phyloP scores from a whole-genome alignment of 1,284 basidiomycete genomes.

The Schizophyllum amplum region DNA sequence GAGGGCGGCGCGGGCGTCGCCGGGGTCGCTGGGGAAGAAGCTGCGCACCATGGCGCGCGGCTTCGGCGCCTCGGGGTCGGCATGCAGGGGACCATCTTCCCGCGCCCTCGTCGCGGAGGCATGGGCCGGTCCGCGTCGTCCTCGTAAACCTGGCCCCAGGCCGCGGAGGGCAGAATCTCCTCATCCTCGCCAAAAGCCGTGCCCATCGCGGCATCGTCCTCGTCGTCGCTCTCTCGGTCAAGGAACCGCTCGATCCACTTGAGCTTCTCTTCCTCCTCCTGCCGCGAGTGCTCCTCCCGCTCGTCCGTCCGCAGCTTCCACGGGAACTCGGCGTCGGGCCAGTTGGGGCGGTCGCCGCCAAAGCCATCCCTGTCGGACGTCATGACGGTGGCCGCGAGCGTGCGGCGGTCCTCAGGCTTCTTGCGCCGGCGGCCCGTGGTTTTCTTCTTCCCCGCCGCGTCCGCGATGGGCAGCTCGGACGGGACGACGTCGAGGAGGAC shows the following conservation, averaged over 20 bases:
- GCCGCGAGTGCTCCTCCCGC: conserved; percentile 38
- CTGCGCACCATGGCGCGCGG: conserved; percentile 18
- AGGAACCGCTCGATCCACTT: conserved; percentile 50
- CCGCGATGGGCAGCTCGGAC: conserved; percentile 18
- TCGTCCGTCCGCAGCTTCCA: conserved; percentile 58
- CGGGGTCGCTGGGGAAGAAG: conserved; percentile 54
- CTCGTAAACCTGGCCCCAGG: conserved; percentile 23
- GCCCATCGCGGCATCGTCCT: conserved; percentile 27
- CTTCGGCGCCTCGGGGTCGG: conserved; percentile 5
- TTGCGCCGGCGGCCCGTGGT: conserved; percentile 6
- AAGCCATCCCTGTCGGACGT: conserved; percentile 7
- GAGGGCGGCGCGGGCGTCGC: conserved; percentile 63
- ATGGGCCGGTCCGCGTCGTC: conserved; percentile 21
- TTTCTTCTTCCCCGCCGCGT: conserved; percentile 9
- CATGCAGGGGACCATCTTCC: conserved; percentile 45
- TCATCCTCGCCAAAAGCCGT: conserved; percentile 20
- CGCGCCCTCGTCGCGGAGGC: conserved; percentile 35
- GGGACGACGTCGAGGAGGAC: conserved; percentile 46
- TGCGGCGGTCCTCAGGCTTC: conserved; percentile 11
- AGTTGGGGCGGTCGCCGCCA: conserved; percentile 44
- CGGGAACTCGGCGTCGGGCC: conserved; percentile 70
- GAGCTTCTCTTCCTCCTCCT: conserved; percentile 50
- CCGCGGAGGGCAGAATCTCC: conserved; percentile 24
- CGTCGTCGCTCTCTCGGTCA: conserved; percentile 50
- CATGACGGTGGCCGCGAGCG: conserved; percentile 1